Evolutionary conservation across 345 rosid genomes (phyloP).

Genomic region (Hevea brasiliensis): DNA sequence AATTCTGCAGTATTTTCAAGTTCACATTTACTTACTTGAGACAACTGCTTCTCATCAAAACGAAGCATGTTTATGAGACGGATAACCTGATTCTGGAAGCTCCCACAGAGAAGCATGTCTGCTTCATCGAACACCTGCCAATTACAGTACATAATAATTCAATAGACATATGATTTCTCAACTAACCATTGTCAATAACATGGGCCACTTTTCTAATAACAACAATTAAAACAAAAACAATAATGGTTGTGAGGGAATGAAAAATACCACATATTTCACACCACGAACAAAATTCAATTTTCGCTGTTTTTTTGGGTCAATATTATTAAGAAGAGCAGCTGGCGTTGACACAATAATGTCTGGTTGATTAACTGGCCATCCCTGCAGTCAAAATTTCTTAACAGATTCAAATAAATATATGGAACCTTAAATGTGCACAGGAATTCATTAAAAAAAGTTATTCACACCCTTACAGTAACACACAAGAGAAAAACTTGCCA

Average conservation of each 20-base stretch:
- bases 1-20: constrained; percentile 29
- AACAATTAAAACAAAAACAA: neutral
- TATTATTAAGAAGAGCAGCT: constrained; percentile 77
- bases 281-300: constrained; percentile 56
- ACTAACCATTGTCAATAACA: constrained; percentile 9
- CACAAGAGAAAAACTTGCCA: neutral
- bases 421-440: neutral
- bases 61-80: constrained; percentile 83
- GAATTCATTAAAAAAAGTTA: neutral
- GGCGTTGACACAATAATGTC: constrained; percentile 88
- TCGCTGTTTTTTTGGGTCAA: constrained; percentile 55
- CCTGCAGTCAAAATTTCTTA: constrained; percentile 49
- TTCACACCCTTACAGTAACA: neutral
- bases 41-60: constrained; percentile 26
- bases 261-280: constrained; percentile 76
- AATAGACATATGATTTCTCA: neutral
- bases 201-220: neutral
- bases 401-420: constrained; percentile 12
- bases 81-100: constrained; percentile 85
- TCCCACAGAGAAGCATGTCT: constrained; percentile 91
- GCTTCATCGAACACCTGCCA: constrained; percentile 97
- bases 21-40: constrained; percentile 41
- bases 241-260: neutral
- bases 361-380: constrained; percentile 78
- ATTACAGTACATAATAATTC: constrained; percentile 8